Evolutionary conservation across 768 basidiomycete species (phyloP), one percentile per base, ranked within the genome.

Genomic region (Leccinum sublutescens): DNA sequence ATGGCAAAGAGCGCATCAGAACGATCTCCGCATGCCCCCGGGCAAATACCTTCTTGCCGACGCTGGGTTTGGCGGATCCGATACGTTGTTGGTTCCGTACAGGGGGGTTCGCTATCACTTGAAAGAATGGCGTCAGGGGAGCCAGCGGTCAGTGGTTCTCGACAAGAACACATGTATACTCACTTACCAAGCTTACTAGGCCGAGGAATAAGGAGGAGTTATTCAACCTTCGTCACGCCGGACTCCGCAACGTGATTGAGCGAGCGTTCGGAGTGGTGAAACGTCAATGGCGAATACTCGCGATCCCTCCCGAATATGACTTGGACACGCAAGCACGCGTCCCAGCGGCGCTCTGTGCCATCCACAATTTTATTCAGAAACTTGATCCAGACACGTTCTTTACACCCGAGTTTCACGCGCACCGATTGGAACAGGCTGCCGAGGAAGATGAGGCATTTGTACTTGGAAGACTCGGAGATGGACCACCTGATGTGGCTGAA

Each of bases 61-160:
- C 19, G 56, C 51, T 4, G 56, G 64, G 3, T 65, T 65, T 47
- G 45, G 56, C 0, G 34, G 27, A 14, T 62, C 45, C 1, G 45
- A 47, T 47, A n/a, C 45, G n/a, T n/a, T 47, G 9, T n/a, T 80
- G 0, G 69, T 78, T 3, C 78, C 78, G 19, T 79, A 77, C 54
- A 58, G 23, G 6, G 36, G 52, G 2, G 15, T 38, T 11, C 21
- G 23, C 7, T 52, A 52, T 17, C 36, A 52, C 29, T 52, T 52
- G 36, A 40, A 38, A n/a, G 36, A 52, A 10, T 52, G 52, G 36
- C 10, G 52, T 19, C 52, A 40, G 23, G 33, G 34, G n/a, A 52
- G 25, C 21, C 6, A 21, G n/a, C 15, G n/a, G 45, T 47, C n/a
- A 15, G 19, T n/a, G n/a, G 10, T 21, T 47, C 19, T 7, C n/a